A percentile compares a stretch with the other conserved stretches of the same genome.
phyloP scores from a whole-genome alignment of 169 alveolate species.

The Perkinsus marinus region DNA sequence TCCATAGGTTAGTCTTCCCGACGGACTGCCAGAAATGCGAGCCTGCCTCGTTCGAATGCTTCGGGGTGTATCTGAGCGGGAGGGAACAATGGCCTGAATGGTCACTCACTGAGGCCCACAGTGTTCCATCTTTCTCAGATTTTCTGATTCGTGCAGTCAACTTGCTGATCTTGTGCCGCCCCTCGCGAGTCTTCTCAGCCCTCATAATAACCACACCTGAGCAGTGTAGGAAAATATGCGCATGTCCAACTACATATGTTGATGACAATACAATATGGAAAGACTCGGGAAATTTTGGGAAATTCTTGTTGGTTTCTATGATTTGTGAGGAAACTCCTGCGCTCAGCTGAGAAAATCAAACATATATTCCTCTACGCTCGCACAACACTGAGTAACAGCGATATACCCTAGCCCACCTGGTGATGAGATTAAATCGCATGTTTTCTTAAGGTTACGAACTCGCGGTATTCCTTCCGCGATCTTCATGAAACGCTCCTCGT shows the following conservation, averaged over 20 bases:
- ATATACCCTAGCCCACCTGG: neutral
- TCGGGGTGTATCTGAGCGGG: neutral
- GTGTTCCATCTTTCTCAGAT: neutral
- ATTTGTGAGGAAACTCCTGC: too few relatives aligned
- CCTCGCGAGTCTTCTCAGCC: neutral
- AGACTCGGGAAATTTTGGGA: too few relatives aligned
- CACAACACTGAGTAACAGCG: neutral
- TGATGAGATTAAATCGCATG: neutral
- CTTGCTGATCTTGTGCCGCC: neutral
- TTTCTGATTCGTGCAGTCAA: neutral
- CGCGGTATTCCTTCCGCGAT: neutral
- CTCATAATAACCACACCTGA: neutral
- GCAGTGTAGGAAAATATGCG: too few relatives aligned
- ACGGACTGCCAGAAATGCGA: neutral
- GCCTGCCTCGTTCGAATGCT: too few relatives aligned
- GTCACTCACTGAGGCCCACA: neutral
- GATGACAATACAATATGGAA: too few relatives aligned
- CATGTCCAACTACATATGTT: too few relatives aligned
- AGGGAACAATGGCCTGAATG: neutral
- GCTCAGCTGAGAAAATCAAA: too few relatives aligned
- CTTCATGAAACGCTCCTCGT: neutral
- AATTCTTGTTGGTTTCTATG: too few relatives aligned
- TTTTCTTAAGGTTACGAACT: neutral
- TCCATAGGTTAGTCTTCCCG: neutral
- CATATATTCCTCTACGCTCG: too few relatives aligned